Evolutionary conservation across 331 rosid species (phyloP).

Genomic region (Malus hybrid): DNA sequence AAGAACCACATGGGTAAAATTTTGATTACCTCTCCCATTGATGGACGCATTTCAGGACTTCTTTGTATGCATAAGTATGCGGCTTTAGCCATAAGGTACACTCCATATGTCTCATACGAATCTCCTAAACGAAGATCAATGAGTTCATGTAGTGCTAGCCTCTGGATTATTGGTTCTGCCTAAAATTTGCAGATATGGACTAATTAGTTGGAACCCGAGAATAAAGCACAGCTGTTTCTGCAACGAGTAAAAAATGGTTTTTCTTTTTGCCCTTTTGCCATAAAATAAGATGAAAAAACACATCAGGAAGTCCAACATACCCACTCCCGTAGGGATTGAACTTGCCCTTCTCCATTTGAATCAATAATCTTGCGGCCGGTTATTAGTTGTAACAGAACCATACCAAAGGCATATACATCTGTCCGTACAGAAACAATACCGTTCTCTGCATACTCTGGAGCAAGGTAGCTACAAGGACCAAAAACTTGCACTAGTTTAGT

Average conservation of each 20-base stretch:
- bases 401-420: slow-evolving; percentile 75
- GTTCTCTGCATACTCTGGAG: slow-evolving; percentile 83
- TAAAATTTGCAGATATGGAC: slow-evolving; percentile 9
- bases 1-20: background rate
- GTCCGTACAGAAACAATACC: slow-evolving; percentile 65
- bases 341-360: slow-evolving; percentile 25
- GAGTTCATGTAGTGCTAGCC: slow-evolving; percentile 57
- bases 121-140: slow-evolving; percentile 62
- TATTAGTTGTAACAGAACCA: slow-evolving; percentile 60
- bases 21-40: slow-evolving; percentile 60
- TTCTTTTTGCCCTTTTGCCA: too few species aligned
- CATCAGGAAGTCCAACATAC: slow-evolving; percentile 22
- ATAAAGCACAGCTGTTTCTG: background rate
- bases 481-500: background rate
- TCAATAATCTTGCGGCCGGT: slow-evolving; percentile 55
- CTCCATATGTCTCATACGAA: slow-evolving; percentile 41
- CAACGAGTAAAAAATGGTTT: background rate
- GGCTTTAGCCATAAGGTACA: slow-evolving; percentile 69
- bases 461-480: slow-evolving; percentile 55
- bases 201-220: background rate
- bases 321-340: slow-evolving; percentile 66
- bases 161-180: slow-evolving; percentile 60
- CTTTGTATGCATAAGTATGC: slow-evolving; percentile 55
- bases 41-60: slow-evolving; percentile 61
- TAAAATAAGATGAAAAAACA: background rate